Evolutionary conservation across 257 asterid species (phyloP).

Genomic region (Plectranthus barbatus): DNA sequence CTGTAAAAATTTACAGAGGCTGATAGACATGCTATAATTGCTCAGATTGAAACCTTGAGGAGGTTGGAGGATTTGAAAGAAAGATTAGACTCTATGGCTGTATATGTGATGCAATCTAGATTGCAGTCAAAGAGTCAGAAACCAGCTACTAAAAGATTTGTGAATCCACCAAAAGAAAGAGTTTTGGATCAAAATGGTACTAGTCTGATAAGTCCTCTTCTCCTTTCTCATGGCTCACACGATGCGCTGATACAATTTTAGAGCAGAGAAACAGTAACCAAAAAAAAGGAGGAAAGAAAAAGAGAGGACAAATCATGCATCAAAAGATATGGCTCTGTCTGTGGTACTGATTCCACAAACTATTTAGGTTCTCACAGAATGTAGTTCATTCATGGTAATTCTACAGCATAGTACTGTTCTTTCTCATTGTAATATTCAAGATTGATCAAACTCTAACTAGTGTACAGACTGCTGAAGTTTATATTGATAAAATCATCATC

Average conservation of each 20-base stretch:
- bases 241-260: constrained; percentile 82
- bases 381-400: too few species aligned
- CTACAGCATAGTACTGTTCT: too few species aligned
- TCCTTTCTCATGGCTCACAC: constrained; percentile 81
- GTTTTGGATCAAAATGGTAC: constrained; percentile 30
- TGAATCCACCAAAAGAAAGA: constrained; percentile 21
- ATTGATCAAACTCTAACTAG: too few species aligned
- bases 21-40: constrained; percentile 73
- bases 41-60: constrained; percentile 67
- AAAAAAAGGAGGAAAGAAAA: constrained; percentile 56
- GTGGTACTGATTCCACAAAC: constrained; percentile 28
- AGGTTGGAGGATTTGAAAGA: constrained; percentile 69
- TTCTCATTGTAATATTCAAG: too few species aligned
- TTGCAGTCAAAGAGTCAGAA: constrained; percentile 30
- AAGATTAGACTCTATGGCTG: constrained; percentile 53
- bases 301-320: too few species aligned
- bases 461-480: too few species aligned
- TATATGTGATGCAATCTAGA: constrained; percentile 38
- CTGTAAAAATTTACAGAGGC: constrained; percentile 61
- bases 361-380: not conserved
- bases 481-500: too few species aligned
- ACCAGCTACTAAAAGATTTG: constrained; percentile 21
- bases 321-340: constrained; percentile 32
- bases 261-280: constrained; percentile 57
- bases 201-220: constrained; percentile 37